Evolutionary conservation across 2,329 filamentous ascomycete species (phyloP).

Genomic region (Polytolypa hystricis): DNA sequence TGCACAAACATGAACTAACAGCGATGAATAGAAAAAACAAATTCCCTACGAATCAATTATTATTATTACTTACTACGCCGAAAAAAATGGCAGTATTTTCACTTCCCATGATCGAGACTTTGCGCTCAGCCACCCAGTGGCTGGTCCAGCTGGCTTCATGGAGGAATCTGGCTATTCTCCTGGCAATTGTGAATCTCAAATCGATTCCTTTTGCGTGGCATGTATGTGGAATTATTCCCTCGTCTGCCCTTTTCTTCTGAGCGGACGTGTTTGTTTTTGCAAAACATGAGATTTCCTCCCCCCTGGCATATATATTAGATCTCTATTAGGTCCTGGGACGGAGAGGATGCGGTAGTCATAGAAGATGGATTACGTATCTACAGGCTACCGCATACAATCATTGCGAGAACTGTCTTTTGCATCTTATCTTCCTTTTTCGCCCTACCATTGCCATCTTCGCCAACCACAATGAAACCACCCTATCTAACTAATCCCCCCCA

Average conservation of each 20-base stretch:
- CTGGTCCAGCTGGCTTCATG: constrained; percentile 15
- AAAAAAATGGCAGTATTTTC: background rate
- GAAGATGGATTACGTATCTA: background rate
- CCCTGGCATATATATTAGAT: constrained; percentile 23
- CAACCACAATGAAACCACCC: background rate
- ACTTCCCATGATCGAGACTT: background rate
- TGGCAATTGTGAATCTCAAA: constrained; percentile 59
- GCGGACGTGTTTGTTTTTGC: constrained; percentile 1
- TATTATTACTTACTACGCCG: no score
- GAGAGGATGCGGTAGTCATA: background rate
- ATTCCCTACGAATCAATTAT: no score
- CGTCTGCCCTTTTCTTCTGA: background rate
- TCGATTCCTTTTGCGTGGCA: constrained; percentile 67
- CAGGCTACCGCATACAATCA: background rate
- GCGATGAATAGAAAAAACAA: no score
- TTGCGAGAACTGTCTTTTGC: background rate
- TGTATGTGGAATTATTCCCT: constrained; percentile 36
- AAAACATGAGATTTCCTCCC: constrained; percentile 1
- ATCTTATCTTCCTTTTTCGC: background rate
- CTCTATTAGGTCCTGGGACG: constrained; percentile 22
- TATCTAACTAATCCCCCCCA: background rate
- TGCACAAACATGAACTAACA: no score
- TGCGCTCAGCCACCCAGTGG: background rate
- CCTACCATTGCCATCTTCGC: background rate
- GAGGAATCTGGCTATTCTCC: constrained; percentile 34